phyloP scores from a whole-genome alignment of 805 yeast genomes.

The Torulaspora microellipsoides region DNA sequence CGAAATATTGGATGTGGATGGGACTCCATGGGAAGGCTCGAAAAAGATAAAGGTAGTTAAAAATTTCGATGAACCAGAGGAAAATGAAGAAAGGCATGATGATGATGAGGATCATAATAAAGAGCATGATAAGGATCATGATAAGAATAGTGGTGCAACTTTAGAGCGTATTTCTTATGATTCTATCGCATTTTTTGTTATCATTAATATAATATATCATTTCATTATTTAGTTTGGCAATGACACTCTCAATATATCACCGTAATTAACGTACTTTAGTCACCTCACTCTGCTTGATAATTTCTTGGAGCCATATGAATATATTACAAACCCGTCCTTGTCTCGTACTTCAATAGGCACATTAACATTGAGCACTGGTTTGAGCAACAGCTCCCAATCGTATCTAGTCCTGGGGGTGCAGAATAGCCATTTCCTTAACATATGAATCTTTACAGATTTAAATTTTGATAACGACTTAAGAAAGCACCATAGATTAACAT shows the following conservation, averaged over 20 bases:
- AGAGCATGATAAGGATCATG: too few relatives aligned
- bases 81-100: neutral
- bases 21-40: slow-evolving; percentile 29
- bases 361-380: slow-evolving; percentile 34
- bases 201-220: neutral
- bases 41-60: slow-evolving; percentile 13
- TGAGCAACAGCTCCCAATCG: slow-evolving; percentile 38
- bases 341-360: slow-evolving; percentile 37
- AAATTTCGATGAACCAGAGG: neutral
- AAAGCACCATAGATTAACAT: slow-evolving; percentile 36
- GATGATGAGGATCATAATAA: neutral
- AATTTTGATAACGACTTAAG: slow-evolving; percentile 32
- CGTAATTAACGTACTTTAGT: too few relatives aligned
- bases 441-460: slow-evolving; percentile 34
- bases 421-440: slow-evolving; percentile 36
- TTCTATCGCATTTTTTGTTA: neutral
- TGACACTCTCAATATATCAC: too few relatives aligned
- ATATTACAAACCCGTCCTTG: slow-evolving; percentile 41
- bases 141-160: too few relatives aligned
- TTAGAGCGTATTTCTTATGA: too few relatives aligned
- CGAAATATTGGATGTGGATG: slow-evolving; percentile 43
- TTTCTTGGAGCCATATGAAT: slow-evolving; percentile 29
- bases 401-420: slow-evolving; percentile 37
- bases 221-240: neutral
- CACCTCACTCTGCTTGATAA: neutral